These are phyloP conservation scores for Botryotinia calthae DNA, from an alignment of 2,329 filamentous ascomycete species.

Conservation along the genomic window DNA sequence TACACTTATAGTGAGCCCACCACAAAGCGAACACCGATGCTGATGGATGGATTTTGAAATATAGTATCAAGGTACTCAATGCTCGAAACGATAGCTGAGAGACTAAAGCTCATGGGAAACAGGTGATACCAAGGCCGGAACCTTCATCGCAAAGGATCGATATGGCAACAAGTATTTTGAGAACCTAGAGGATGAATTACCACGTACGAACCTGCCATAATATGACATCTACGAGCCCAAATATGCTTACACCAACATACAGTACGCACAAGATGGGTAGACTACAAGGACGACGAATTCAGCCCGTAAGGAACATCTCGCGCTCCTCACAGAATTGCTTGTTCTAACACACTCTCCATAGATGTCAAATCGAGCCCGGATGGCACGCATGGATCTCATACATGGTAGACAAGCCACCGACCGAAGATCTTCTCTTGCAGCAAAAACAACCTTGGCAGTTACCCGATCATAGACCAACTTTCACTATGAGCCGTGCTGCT, in stretches of 20 bases:
- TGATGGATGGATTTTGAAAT: conserved; percentile 24
- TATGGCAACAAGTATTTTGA: conserved; percentile 98
- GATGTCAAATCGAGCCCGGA: conserved; percentile 84
- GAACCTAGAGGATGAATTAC: conserved; percentile 85
- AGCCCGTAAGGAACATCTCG: conserved; percentile 58
- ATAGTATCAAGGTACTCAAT: conserved; percentile 37
- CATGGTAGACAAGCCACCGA: conserved; percentile 81
- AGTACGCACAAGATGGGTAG: conserved; percentile 97
- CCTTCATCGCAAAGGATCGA: conserved; percentile 78
- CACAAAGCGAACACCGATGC: conserved; percentile 26
- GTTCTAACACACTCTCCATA: conserved; percentile 36
- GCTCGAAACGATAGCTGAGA: not conserved
- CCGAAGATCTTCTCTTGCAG: conserved; percentile 69
- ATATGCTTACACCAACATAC: conserved; percentile 25
- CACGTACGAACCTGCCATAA: conserved; percentile 57
- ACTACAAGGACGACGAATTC: conserved; percentile 86
- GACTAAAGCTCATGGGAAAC: conserved; percentile 29
- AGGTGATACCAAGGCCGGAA: conserved; percentile 97
- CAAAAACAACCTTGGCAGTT: conserved; percentile 73
- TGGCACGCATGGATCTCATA: conserved; percentile 99
- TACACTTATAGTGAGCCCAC: conserved; percentile 35
- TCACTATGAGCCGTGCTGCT: conserved; percentile 72
- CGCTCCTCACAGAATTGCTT: not conserved
- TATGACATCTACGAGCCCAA: not conserved
- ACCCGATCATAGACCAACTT: conserved; percentile 66